Conservation (phyloP, 331 rosid species). For the Acacia pycnantha region DNA sequence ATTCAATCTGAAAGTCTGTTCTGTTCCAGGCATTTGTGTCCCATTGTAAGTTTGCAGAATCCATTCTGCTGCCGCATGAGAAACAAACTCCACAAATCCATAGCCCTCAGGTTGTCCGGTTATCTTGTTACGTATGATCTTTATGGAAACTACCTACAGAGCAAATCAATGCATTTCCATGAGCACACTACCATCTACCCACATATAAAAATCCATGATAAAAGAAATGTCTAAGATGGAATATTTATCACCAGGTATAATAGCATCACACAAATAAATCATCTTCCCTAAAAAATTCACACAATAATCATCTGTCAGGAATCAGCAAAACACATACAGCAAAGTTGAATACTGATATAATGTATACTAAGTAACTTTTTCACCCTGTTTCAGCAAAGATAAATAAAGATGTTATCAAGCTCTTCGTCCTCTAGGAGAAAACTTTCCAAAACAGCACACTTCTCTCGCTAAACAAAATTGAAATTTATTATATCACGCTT, state of each 20-base stretch:
- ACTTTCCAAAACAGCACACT: not conserved
- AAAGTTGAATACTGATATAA: not conserved
- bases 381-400: not conserved
- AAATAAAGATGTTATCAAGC: not conserved
- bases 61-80: slow-evolving; percentile 87
- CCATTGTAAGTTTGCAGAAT: slow-evolving; percentile 81
- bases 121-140: slow-evolving; percentile 84
- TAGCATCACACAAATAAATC: not conserved
- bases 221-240: not conserved
- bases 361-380: not conserved
- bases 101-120: slow-evolving; percentile 90
- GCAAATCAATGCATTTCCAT: slow-evolving; percentile 6
- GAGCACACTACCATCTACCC: not conserved
- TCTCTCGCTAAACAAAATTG: not conserved
- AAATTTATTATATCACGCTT: not conserved
- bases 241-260: not conserved
- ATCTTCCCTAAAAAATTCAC: not conserved
- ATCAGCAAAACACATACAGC: not conserved
- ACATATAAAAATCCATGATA: not conserved
- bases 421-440: not conserved
- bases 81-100: slow-evolving; percentile 85
- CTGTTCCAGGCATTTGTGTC: slow-evolving; percentile 86
- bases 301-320: not conserved
- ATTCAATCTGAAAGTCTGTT: slow-evolving; percentile 73
- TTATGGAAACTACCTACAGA: slow-evolving; percentile 71